These are phyloP conservation scores for Croton laevigatus DNA, from an alignment of 441 rosid species.

Conservation along the genomic window DNA sequence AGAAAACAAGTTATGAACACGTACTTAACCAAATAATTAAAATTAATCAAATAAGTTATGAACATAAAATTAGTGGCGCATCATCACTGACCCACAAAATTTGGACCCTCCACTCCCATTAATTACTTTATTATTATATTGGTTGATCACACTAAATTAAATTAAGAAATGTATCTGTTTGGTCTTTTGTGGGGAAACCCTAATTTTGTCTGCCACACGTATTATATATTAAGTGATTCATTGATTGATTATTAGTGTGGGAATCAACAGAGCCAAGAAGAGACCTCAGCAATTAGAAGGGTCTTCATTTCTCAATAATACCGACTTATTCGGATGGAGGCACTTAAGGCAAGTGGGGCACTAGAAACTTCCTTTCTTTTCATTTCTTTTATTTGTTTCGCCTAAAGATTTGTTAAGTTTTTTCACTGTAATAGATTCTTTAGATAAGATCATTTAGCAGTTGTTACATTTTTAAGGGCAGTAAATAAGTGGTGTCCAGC, in stretches of 20 bases:
- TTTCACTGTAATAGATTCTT: too few species aligned
- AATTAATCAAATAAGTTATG: slow-evolving; percentile 1
- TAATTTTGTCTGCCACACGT: slow-evolving; percentile 72
- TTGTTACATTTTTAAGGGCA: too few species aligned
- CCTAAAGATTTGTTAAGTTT: too few species aligned
- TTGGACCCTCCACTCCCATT: slow-evolving; percentile 28
- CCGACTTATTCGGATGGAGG: slow-evolving; percentile 3
- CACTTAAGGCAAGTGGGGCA: slow-evolving; percentile 30
- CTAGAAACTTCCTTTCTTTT: neutral
- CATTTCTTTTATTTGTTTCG: too few species aligned
- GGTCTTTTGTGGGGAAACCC: slow-evolving; percentile 41
- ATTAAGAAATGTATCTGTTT: slow-evolving; percentile 21
- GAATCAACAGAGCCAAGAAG: slow-evolving; percentile 58
- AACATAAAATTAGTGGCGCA: slow-evolving; percentile 16
- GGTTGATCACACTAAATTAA: slow-evolving; percentile 23
- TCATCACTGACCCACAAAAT: slow-evolving; percentile 17
- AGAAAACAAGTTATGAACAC: neutral
- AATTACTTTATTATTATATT: slow-evolving; percentile 19
- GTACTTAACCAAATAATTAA: neutral
- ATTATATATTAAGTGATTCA: slow-evolving; percentile 16
- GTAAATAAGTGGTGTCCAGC: too few species aligned
- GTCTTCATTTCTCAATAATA: slow-evolving; percentile 26
- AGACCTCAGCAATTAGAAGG: slow-evolving; percentile 43
- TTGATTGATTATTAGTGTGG: slow-evolving; percentile 40
- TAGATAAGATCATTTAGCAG: too few species aligned